Conservation (phyloP, 768 basidiomycete species). For the Amyloporia xantha region DNA sequence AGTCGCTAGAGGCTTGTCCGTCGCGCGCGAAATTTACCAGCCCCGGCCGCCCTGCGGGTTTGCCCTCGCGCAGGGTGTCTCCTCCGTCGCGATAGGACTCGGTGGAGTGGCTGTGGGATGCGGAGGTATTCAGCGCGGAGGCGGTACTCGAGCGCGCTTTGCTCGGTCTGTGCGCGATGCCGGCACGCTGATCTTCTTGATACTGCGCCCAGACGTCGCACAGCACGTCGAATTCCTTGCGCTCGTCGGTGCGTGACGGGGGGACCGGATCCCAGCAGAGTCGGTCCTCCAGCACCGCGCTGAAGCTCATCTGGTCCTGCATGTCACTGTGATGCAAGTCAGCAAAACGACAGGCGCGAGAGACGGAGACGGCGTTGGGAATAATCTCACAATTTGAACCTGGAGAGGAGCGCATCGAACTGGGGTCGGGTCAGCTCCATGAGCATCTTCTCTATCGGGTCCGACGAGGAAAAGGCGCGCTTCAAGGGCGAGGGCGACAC, state of each 20-base stretch:
- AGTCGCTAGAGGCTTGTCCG: not conserved
- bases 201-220: slow-evolving; percentile 53
- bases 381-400: slow-evolving; percentile 61
- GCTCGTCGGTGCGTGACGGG: slow-evolving; percentile 38
- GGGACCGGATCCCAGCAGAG: slow-evolving; percentile 43
- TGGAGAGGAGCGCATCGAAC: slow-evolving; percentile 50
- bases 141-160: slow-evolving; percentile 1
- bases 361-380: slow-evolving; percentile 4
- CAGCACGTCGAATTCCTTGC: slow-evolving; percentile 49
- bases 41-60: too few relatives aligned
- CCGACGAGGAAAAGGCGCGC: not conserved
- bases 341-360: too few relatives aligned
- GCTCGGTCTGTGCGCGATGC: not conserved
- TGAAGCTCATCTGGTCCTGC: slow-evolving; percentile 44
- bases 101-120: not conserved
- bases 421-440: slow-evolving; percentile 49
- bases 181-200: slow-evolving; percentile 24
- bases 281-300: slow-evolving; percentile 37
- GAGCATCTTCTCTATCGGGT: slow-evolving; percentile 27
- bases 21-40: not conserved
- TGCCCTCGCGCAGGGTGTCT: not conserved
- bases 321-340: slow-evolving; percentile 48
- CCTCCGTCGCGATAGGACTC: not conserved
- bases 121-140: not conserved
- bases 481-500: not conserved